phyloP scores from a whole-genome alignment of 768 basidiomycete genomes.

The Agrocybe pediades region DNA sequence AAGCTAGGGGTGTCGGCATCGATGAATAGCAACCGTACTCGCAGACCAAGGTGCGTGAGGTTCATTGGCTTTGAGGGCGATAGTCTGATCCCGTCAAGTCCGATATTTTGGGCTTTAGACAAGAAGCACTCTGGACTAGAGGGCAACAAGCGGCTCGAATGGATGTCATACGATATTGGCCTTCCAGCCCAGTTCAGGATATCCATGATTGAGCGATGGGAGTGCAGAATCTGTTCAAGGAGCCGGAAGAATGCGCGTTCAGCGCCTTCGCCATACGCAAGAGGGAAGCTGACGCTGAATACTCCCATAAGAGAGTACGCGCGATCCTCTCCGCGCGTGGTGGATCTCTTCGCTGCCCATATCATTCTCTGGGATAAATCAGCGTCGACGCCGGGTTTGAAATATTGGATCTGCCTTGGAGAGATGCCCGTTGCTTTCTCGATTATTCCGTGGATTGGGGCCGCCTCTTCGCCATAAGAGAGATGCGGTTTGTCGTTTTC shows the following conservation, averaged over 20 bases:
- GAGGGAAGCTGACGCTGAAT: slow-evolving; percentile 13
- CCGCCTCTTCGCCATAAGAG: not conserved
- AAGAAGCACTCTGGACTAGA: slow-evolving; percentile 12
- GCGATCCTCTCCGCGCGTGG: slow-evolving; percentile 12
- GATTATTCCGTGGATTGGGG: not conserved
- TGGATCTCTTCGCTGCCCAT: slow-evolving; percentile 7
- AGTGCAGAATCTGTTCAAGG: slow-evolving; percentile 6
- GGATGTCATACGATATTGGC: slow-evolving; percentile 8
- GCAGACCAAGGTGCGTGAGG: slow-evolving; percentile 13
- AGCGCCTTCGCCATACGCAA: slow-evolving; percentile 14
- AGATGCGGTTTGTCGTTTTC: slow-evolving; percentile 1
- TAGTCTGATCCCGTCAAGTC: slow-evolving; percentile 1
- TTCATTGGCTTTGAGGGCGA: slow-evolving; percentile 10
- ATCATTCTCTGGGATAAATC: slow-evolving; percentile 8
- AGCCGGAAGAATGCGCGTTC: slow-evolving; percentile 15
- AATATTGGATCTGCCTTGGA: not conserved
- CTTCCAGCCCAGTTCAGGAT: slow-evolving; percentile 13
- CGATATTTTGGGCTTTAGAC: not conserved
- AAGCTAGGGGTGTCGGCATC: not conserved
- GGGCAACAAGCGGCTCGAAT: slow-evolving; percentile 8
- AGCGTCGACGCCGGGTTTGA: not conserved
- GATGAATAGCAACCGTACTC: slow-evolving; percentile 5
- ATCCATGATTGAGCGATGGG: slow-evolving; percentile 4
- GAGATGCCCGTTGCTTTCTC: slow-evolving; percentile 12
- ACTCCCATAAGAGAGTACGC: slow-evolving; percentile 15